Evolutionary conservation across 2,329 filamentous ascomycete species (phyloP).

Genomic region (Ophiostoma fasciatum): DNA sequence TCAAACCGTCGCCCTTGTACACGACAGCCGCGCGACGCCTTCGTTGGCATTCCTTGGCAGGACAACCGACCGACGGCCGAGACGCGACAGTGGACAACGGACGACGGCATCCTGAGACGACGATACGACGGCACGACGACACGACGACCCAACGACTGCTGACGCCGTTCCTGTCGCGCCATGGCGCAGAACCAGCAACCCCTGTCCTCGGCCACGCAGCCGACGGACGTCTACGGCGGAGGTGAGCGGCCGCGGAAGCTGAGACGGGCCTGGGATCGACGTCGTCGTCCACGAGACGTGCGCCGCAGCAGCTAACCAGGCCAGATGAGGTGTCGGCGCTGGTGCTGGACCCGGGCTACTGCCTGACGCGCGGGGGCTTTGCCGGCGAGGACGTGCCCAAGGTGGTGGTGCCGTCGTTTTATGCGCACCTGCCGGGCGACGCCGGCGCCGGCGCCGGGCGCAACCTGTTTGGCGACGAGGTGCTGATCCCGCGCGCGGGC

Average conservation of each 20-base stretch:
- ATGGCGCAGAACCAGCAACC: too few relatives aligned
- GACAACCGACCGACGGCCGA: too few relatives aligned
- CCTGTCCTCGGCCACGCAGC: constrained; percentile 38
- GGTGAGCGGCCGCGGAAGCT: constrained; percentile 23
- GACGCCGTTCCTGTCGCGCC: too few relatives aligned
- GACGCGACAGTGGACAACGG: too few relatives aligned
- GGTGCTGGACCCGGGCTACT: constrained; percentile 89
- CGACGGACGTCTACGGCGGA: constrained; percentile 50
- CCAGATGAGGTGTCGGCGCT: constrained; percentile 94
- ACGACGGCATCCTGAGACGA: too few relatives aligned
- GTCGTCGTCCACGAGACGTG: neutral
- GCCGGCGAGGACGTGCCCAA: constrained; percentile 97
- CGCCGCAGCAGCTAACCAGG: constrained; percentile 5
- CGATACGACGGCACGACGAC: too few relatives aligned
- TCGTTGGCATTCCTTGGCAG: too few relatives aligned
- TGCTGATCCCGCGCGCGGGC: constrained; percentile 59
- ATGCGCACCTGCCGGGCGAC: constrained; percentile 40
- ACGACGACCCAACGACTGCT: too few relatives aligned
- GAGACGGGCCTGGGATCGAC: neutral
- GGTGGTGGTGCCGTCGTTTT: constrained; percentile 80
- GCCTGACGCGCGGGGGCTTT: constrained; percentile 82
- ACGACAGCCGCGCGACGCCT: too few relatives aligned
- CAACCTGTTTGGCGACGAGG: constrained; percentile 79
- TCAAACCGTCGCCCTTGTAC: too few relatives aligned
- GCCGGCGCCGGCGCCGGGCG: constrained; percentile 31